phyloP scores from a whole-genome alignment of 441 rosid genomes.

The Pelargonium citronellum region DNA sequence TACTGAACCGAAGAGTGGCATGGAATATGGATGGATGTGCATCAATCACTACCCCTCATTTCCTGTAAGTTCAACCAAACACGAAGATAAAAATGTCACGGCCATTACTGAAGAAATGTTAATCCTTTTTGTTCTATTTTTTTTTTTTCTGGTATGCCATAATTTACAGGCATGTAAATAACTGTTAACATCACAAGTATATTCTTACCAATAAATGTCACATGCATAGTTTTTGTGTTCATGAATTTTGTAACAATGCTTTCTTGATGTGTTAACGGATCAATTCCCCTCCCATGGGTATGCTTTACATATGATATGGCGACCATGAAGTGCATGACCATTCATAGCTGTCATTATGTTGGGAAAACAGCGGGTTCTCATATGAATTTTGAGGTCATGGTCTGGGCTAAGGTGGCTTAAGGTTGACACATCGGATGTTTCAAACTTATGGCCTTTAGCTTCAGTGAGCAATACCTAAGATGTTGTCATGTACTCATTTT shows the following conservation, averaged over 20 bases:
- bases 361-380: background rate
- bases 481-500: background rate
- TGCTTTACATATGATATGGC: background rate
- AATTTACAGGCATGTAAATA: background rate
- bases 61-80: background rate
- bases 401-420: slow-evolving; percentile 2
- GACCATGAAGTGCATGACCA: background rate
- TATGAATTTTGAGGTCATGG: background rate
- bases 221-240: background rate
- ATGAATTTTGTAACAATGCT: slow-evolving; percentile 1
- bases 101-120: background rate
- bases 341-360: background rate
- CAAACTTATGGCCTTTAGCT: background rate
- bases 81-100: background rate
- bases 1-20: background rate
- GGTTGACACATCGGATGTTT: background rate
- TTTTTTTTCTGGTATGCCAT: background rate
- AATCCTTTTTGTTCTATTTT: background rate
- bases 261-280: background rate
- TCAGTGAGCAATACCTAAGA: background rate
- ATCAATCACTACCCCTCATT: slow-evolving; percentile 11
- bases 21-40: background rate
- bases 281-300: background rate
- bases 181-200: background rate
- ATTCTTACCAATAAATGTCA: slow-evolving; percentile 4